Percentiles rank a stretch among this genome's conserved stretches.
Evolutionary conservation across 2,329 filamentous ascomycete genomes (phyloP).

Genomic region (Zasmidium citrigriseum): DNA sequence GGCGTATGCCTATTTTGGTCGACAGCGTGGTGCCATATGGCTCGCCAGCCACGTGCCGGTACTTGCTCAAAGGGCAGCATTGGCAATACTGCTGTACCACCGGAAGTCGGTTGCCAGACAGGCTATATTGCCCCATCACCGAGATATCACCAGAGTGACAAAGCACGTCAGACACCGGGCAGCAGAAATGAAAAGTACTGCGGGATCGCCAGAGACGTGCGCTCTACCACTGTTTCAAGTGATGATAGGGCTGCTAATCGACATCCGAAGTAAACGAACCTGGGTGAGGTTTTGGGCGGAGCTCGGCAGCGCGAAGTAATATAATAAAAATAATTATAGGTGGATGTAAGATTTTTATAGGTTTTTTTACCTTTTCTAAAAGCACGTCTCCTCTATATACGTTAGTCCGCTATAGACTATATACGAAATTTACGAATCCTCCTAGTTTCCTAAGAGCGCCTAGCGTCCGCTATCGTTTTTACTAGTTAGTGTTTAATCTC

Average conservation of each 20-base stretch:
- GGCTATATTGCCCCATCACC: not conserved
- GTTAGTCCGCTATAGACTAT: too few species aligned
- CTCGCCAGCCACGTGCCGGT: not conserved
- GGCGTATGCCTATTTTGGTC: constrained; percentile 1
- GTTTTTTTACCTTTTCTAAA: too few species aligned
- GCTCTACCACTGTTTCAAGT: constrained; percentile 3
- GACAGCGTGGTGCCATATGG: not conserved
- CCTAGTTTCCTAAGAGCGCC: too few species aligned
- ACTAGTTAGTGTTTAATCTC: too few species aligned
- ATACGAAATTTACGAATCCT: too few species aligned
- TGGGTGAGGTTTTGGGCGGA: not conserved
- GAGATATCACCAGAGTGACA: not conserved
- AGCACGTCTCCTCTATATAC: too few species aligned
- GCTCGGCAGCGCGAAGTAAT: not conserved
- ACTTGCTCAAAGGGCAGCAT: not conserved
- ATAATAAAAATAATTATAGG: too few species aligned
- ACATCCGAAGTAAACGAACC: not conserved
- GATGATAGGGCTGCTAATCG: constrained; percentile 7
- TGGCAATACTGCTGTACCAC: not conserved
- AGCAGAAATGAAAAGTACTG: not conserved
- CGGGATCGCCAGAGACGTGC: not conserved
- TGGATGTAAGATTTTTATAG: too few species aligned
- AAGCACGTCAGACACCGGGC: not conserved
- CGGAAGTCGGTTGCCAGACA: not conserved
- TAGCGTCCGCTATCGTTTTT: too few species aligned